A percentile compares a stretch with the other conserved stretches of the same genome.
phyloP scores from a whole-genome alignment of 2,329 filamentous ascomycete genomes.

The Zelopaecilomyces penicillatus region DNA sequence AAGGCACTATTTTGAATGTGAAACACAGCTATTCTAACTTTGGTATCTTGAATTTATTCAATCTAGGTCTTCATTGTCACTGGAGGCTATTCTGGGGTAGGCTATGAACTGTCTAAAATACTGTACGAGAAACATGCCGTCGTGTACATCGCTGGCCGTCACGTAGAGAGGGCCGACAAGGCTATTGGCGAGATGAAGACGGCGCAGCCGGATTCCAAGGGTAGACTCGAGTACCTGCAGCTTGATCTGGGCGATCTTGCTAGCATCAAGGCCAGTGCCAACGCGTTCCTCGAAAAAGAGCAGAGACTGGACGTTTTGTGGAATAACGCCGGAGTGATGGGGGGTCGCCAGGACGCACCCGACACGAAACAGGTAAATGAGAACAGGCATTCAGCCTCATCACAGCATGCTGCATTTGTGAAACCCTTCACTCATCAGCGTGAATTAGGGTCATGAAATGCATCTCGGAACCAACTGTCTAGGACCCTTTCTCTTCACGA shows the following conservation, averaged over 20 bases:
- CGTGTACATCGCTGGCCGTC: conserved; percentile 47
- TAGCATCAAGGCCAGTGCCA: conserved; percentile 24
- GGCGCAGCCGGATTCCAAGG: conserved; percentile 26
- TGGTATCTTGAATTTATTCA: not conserved
- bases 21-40: not conserved
- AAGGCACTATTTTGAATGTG: no score
- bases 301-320: conserved; percentile 30
- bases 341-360: conserved; percentile 24
- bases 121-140: conserved; percentile 46
- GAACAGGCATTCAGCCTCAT: not conserved
- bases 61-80: conserved; percentile 42
- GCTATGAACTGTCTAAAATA: conserved; percentile 42
- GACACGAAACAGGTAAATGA: conserved; percentile 4
- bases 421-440: not conserved
- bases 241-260: conserved; percentile 36
- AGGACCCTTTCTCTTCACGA: conserved; percentile 28
- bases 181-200: conserved; percentile 37
- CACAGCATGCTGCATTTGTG: not conserved
- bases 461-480: conserved; percentile 31
- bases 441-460: conserved; percentile 17
- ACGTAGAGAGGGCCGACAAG: conserved; percentile 31
- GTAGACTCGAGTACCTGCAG: conserved; percentile 33
- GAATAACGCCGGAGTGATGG: conserved; percentile 39
- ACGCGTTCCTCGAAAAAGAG: conserved; percentile 22
- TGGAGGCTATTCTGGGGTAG: conserved; percentile 34